A percentile compares a stretch with the other conserved stretches of the same genome.
Conservation (phyloP, 164 flowering plant genomes). For the Piper betle region DNA sequence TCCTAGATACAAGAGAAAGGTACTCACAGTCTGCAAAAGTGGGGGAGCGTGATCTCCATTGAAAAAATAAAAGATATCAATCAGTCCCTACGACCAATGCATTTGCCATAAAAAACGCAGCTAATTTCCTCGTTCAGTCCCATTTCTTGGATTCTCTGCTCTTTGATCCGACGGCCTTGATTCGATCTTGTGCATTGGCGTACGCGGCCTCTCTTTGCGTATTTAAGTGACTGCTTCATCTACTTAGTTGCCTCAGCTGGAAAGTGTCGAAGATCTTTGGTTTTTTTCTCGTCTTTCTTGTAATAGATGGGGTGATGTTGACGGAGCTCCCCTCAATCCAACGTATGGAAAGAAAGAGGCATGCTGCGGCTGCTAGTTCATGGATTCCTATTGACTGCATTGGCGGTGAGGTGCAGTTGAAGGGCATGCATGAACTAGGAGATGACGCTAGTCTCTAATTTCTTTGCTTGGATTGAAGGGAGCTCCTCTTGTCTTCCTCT, state of each 20-base stretch:
- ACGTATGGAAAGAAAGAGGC: conserved; percentile 7
- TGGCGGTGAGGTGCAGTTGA: conserved; percentile 1
- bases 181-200: not conserved
- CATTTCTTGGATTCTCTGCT: not conserved
- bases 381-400: conserved; percentile 12
- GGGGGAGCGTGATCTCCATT: not conserved
- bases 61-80: not conserved
- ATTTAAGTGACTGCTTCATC: not conserved
- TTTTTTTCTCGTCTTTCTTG: too few species aligned
- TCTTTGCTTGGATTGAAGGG: conserved; percentile 22
- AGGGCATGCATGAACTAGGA: conserved; percentile 19
- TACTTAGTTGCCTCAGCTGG: not conserved
- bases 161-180: not conserved
- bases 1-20: not conserved
- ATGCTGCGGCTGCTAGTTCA: conserved; percentile 15
- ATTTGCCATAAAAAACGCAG: not conserved
- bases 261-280: too few species aligned
- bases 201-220: not conserved
- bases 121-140: not conserved
- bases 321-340: conserved; percentile 16
- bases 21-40: not conserved
- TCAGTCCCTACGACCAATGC: not conserved
- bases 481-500: conserved; percentile 12
- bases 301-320: not conserved
- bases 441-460: conserved; percentile 13